Percentiles rank a stretch among this genome's conserved stretches.
Evolutionary conservation across 2,329 filamentous ascomycete species (phyloP).

Genomic region (Mollisiaceae sp.): DNA sequence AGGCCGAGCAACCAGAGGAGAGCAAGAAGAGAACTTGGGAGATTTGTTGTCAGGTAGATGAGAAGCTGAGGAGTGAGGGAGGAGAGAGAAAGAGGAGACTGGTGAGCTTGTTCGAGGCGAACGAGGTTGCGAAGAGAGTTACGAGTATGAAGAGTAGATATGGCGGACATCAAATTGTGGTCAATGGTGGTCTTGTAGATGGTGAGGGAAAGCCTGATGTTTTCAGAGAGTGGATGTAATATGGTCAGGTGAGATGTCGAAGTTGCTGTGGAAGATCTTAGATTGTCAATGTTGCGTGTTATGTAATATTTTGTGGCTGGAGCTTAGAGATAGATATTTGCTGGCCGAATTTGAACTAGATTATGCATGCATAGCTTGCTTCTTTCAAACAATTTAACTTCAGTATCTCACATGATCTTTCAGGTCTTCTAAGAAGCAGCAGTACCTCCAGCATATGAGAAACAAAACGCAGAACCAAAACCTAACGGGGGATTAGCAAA

Average conservation of each 20-base stretch:
- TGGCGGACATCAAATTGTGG: slow-evolving; percentile 28
- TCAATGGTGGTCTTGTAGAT: slow-evolving; percentile 33
- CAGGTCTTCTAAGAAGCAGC: neutral
- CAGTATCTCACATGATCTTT: neutral
- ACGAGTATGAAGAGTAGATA: slow-evolving; percentile 23
- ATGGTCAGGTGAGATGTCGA: neutral
- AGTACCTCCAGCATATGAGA: neutral
- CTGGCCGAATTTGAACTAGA: neutral
- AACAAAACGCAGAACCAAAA: neutral
- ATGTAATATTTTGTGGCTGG: neutral
- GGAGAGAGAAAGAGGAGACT: slow-evolving; percentile 53
- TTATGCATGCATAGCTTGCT: no score
- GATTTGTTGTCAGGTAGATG: slow-evolving; percentile 44
- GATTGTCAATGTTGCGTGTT: neutral
- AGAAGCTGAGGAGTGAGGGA: slow-evolving; percentile 31
- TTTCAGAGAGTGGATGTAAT: slow-evolving; percentile 32
- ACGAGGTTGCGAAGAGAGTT: slow-evolving; percentile 60
- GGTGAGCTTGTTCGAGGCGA: slow-evolving; percentile 63
- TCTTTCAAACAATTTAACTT: no score
- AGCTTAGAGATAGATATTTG: neutral
- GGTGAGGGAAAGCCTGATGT: slow-evolving; percentile 30
- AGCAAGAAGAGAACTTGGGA: slow-evolving; percentile 43
- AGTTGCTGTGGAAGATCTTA: neutral
- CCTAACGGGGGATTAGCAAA: neutral
- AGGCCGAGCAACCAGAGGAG: slow-evolving; percentile 21